Evolutionary conservation across 75 land plant species (phyloP).

Genomic region (Pseudotsuga menziesii): DNA sequence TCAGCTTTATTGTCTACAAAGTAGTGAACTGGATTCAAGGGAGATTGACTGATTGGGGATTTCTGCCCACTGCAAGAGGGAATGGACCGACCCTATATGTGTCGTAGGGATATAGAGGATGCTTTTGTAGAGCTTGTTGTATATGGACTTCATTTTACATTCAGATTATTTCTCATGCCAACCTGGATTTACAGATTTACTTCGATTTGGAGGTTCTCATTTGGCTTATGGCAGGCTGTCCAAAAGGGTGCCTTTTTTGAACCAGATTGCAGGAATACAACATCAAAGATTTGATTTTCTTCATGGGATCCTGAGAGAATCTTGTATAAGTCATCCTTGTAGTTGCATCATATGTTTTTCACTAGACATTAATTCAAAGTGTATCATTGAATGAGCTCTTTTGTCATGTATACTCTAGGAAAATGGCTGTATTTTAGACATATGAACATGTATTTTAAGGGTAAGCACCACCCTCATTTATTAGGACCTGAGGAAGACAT

Average conservation of each 20-base stretch:
- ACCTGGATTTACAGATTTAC: slow-evolving; percentile 5
- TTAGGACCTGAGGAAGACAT: slow-evolving; percentile 2
- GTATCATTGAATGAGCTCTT: slow-evolving; percentile 7
- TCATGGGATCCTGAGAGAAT: slow-evolving; percentile 9
- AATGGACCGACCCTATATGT: not conserved
- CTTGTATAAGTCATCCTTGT: not conserved
- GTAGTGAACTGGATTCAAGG: slow-evolving; percentile 20
- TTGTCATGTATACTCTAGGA: not conserved
- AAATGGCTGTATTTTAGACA: slow-evolving; percentile 6
- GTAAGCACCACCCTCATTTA: slow-evolving; percentile 1
- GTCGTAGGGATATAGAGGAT: not conserved
- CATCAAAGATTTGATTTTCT: slow-evolving; percentile 6
- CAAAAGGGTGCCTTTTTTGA: slow-evolving; percentile 8
- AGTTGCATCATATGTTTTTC: not conserved
- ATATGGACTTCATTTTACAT: not conserved
- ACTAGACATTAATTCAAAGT: not conserved
- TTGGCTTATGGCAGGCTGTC: slow-evolving; percentile 4
- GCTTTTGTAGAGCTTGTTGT: slow-evolving; percentile 8
- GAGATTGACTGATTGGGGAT: not conserved
- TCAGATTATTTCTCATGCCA: not conserved
- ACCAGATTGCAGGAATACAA: slow-evolving; percentile 2
- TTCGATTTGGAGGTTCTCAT: not conserved
- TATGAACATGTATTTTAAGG: slow-evolving; percentile 1
- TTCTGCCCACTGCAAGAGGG: not conserved
- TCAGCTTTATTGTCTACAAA: slow-evolving; percentile 82